Base-by-base conservation (phyloP, 2,329 filamentous ascomycete species). In the Trematosphaeria pertusa region DNA sequence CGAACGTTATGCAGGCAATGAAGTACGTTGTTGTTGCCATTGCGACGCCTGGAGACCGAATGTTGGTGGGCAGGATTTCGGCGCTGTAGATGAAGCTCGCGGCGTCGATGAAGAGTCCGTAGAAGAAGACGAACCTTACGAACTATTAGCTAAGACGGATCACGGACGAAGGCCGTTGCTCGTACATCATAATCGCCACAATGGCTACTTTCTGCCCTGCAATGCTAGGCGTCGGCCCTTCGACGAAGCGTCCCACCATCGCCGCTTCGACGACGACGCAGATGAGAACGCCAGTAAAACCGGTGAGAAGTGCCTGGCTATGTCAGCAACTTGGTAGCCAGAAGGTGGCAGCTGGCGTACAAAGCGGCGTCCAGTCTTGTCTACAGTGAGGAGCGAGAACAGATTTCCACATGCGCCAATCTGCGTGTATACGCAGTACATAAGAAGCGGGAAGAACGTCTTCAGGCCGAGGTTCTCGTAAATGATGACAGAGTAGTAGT, bases 111-210 rank as follows among this genome's bases (percentile, higher is more conserved):
- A 58, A 62, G 33, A 62, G 58, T 22, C 59, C 54, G 55, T 78
- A 79, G 34, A 78, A 81, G 57, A 80, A 82, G 15, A 68, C 62
- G 52, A 79, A 81, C 43, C 56, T 51, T 28, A 58, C 43, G 12
- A 8, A n/a, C n/a, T 32, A 31, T 33, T 26, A 12, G 14, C 14
- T 14, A 7, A 19, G 20, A 10, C 7, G 4, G 21, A 4, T n/a
- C n/a, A n/a, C n/a, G n/a, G n/a, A n/a, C n/a, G n/a, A n/a, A n/a
- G n/a, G n/a, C n/a, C n/a, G n/a, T n/a, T 7, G 5, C 10, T 5
- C 51, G 20, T 42, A 57, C 45, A 61, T 56, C 56, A 64, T 58
- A 12, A 61, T 54, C 3, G 57, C 56, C 4, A 60, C 54, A 26
- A 62, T 54, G 14, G 53, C 58, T 10, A 61, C 57, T 31, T 61